These are phyloP conservation scores for Pleurostoma richardsiae DNA, from an alignment of 2,329 filamentous ascomycete genomes.

Conservation along the genomic window DNA sequence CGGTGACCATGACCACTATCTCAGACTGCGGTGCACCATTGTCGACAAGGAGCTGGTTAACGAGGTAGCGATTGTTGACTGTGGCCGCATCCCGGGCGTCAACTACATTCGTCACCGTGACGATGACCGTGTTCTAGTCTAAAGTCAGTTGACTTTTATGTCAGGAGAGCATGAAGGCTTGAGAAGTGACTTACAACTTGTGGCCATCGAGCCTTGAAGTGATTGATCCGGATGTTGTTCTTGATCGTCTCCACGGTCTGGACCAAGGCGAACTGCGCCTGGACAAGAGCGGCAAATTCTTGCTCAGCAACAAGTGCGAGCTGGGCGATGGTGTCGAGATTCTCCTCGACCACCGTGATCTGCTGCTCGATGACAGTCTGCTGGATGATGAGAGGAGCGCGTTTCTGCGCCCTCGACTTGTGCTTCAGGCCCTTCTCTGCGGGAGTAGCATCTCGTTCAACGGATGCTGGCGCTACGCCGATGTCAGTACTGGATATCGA, in stretches of 20 bases:
- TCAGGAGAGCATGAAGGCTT: background rate
- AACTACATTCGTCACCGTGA: constrained; percentile 28
- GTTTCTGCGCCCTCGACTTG: constrained; percentile 15
- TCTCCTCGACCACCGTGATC: constrained; percentile 28
- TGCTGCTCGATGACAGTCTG: constrained; percentile 21
- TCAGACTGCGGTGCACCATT: constrained; percentile 25
- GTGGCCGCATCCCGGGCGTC: constrained; percentile 22
- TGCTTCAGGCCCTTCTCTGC: constrained; percentile 15
- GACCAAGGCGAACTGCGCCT: constrained; percentile 27
- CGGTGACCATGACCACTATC: constrained; percentile 31
- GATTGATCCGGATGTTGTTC: constrained; percentile 36
- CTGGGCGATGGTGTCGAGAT: constrained; percentile 25
- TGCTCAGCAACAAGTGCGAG: constrained; percentile 27
- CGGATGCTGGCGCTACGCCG: constrained; percentile 15
- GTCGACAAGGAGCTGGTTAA: constrained; percentile 32
- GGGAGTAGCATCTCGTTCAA: constrained; percentile 10
- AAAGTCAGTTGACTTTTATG: background rate
- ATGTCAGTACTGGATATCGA: background rate
- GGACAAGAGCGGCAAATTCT: constrained; percentile 28
- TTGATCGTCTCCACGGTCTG: constrained; percentile 32
- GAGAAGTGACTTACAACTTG: constrained; percentile 23
- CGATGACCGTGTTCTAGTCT: constrained; percentile 27
- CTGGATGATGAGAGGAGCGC: constrained; percentile 21
- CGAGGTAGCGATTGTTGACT: constrained; percentile 28
- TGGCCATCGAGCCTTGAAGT: constrained; percentile 27